Percentiles rank a stretch among this genome's conserved stretches.
Evolutionary conservation across 371 early-diverging fungal species (phyloP).

Genomic region (Globomyces sp.): DNA sequence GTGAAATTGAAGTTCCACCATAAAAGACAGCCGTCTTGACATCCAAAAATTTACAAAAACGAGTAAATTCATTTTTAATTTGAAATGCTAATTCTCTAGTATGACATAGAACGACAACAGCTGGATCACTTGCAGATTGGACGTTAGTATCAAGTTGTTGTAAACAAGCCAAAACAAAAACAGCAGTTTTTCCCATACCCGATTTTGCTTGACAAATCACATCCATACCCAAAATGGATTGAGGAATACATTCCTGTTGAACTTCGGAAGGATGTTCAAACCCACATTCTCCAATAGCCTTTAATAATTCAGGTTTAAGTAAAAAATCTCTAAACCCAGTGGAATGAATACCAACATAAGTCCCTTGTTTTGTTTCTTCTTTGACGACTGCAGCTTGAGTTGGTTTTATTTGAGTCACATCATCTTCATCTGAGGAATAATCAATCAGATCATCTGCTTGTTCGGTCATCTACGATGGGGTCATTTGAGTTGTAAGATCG

Average conservation of each 20-base stretch:
- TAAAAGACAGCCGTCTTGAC: slow-evolving; percentile 91
- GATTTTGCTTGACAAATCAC: slow-evolving; percentile 98
- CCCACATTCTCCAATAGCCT: slow-evolving; percentile 96
- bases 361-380: slow-evolving; percentile 83
- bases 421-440: slow-evolving; percentile 2
- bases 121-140: slow-evolving; percentile 27
- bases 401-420: not conserved
- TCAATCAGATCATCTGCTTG: slow-evolving; percentile 8
- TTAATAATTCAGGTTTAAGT: slow-evolving; percentile 91
- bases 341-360: slow-evolving; percentile 97
- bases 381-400: slow-evolving; percentile 3
- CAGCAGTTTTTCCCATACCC: slow-evolving; percentile 99
- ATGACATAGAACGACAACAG: slow-evolving; percentile 92
- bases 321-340: slow-evolving; percentile 98
- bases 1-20: slow-evolving; percentile 79
- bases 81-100: slow-evolving; percentile 98
- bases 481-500: too few relatives aligned
- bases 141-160: slow-evolving; percentile 83
- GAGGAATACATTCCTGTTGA: slow-evolving; percentile 98
- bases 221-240: slow-evolving; percentile 94
- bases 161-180: slow-evolving; percentile 94
- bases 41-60: slow-evolving; percentile 93
- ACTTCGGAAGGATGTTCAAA: slow-evolving; percentile 99
- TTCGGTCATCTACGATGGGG: not conserved
- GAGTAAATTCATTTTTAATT: slow-evolving; percentile 91